These are phyloP conservation scores for Tuber calosporum DNA, from an alignment of 495 filamentous ascomycete species.

Conservation along the genomic window DNA sequence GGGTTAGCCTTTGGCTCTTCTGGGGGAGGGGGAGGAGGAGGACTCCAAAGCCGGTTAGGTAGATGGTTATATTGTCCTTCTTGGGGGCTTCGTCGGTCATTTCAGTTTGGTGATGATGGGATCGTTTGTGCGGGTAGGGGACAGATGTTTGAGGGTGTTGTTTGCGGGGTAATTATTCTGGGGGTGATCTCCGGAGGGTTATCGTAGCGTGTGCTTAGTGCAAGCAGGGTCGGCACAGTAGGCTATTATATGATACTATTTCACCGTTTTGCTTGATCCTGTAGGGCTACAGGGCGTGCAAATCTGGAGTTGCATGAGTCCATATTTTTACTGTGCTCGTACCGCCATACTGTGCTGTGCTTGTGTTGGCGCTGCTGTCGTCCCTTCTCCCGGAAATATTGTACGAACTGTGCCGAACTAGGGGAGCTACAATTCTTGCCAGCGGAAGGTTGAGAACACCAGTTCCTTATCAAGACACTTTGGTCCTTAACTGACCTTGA, in stretches of 20 bases:
- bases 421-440: too few relatives aligned
- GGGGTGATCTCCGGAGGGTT: background rate
- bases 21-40: background rate
- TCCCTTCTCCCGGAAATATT: background rate
- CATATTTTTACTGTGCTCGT: background rate
- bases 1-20: slow-evolving; percentile 10
- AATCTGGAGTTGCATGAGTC: background rate
- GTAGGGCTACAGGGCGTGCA: background rate
- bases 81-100: background rate
- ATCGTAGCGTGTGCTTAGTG: background rate
- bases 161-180: background rate
- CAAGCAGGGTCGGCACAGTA: background rate
- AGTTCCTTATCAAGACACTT: background rate
- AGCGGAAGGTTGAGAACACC: too few relatives aligned
- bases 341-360: too few relatives aligned
- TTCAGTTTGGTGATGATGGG: background rate
- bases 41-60: slow-evolving; percentile 35
- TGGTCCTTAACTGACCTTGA: background rate
- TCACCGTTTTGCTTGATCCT: background rate
- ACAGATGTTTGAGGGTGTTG: background rate
- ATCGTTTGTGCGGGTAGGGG: background rate
- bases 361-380: background rate
- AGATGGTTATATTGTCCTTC: slow-evolving; percentile 26
- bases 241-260: too few relatives aligned
- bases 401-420: too few relatives aligned